phyloP scores from a whole-genome alignment of 2,329 filamentous ascomycete genomes.

The Nakataea oryzae region DNA sequence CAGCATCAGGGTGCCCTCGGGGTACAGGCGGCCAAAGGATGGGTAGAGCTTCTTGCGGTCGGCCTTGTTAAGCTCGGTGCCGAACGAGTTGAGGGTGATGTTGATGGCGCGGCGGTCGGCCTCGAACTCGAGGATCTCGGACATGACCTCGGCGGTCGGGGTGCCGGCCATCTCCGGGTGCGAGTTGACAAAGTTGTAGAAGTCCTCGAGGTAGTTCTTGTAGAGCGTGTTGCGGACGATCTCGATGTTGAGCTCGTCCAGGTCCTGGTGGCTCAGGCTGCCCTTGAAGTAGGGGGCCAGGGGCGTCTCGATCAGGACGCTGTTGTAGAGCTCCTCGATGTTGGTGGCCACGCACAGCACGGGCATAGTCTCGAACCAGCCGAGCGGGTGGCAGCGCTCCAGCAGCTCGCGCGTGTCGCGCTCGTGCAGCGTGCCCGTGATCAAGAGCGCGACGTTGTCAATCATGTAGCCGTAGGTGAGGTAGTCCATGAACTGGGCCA shows the following conservation, averaged over 20 bases:
- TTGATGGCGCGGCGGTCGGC: slow-evolving; percentile 95
- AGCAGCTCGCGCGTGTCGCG: slow-evolving; percentile 91
- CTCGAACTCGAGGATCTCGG: slow-evolving; percentile 91
- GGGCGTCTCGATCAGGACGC: slow-evolving; percentile 91
- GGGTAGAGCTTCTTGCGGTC: slow-evolving; percentile 97
- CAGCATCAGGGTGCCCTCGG: slow-evolving; percentile 90
- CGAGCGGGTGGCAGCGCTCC: slow-evolving; percentile 90
- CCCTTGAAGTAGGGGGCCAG: slow-evolving; percentile 96
- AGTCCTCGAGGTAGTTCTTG: slow-evolving; percentile 99
- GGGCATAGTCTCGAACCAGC: slow-evolving; percentile 98
- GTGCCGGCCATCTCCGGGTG: slow-evolving; percentile 79
- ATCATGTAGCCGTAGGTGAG: slow-evolving; percentile 99
- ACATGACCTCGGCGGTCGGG: slow-evolving; percentile 89
- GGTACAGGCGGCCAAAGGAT: slow-evolving; percentile 80
- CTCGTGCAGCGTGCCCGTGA: slow-evolving; percentile 95
- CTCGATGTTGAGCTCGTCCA: slow-evolving; percentile 98
- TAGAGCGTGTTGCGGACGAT: slow-evolving; percentile 97
- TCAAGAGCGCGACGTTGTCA: slow-evolving; percentile 95
- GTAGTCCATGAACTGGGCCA: slow-evolving; percentile 95
- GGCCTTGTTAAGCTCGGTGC: slow-evolving; percentile 85
- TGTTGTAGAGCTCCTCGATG: slow-evolving; percentile 98
- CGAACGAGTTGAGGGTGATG: slow-evolving; percentile 97
- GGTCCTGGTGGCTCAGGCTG: slow-evolving; percentile 86
- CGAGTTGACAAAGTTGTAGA: slow-evolving; percentile 87
- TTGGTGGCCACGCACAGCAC: slow-evolving; percentile 96